These are phyloP conservation scores for Setomelanomma holmii DNA, from an alignment of 2,329 filamentous ascomycete species.

Conservation along the genomic window DNA sequence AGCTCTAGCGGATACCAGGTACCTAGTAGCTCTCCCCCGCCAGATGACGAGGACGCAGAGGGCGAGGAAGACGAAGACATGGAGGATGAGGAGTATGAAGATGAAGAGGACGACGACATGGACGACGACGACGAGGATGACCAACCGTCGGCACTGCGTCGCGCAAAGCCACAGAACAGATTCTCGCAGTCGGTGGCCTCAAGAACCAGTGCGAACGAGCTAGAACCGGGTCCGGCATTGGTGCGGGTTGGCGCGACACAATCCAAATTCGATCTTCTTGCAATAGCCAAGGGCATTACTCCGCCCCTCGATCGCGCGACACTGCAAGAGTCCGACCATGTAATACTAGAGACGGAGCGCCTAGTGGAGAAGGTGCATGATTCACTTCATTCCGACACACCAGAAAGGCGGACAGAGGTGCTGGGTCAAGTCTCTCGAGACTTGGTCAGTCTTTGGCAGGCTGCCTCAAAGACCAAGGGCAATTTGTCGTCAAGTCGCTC, in stretches of 20 bases:
- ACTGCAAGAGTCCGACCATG: constrained; percentile 71
- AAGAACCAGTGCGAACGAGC: constrained; percentile 44
- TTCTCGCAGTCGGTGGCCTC: constrained; percentile 45
- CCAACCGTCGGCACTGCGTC: constrained; percentile 49
- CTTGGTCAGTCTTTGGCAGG: constrained; percentile 57
- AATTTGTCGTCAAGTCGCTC: constrained; percentile 24
- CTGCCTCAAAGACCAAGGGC: constrained; percentile 48
- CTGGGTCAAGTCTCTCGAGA: constrained; percentile 39
- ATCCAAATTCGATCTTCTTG: constrained; percentile 69
- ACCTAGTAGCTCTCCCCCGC: constrained; percentile 46
- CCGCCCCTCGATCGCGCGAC: constrained; percentile 62
- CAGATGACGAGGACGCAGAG: constrained; percentile 36
- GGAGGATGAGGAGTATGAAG: constrained; percentile 33
- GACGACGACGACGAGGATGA: constrained; percentile 41
- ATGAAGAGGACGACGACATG: constrained; percentile 43
- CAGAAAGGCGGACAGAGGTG: constrained; percentile 36
- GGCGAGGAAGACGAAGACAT: constrained; percentile 47
- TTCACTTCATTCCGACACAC: constrained; percentile 40
- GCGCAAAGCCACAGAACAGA: constrained; percentile 26
- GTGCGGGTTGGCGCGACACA: constrained; percentile 43
- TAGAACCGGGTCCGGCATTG: constrained; percentile 26
- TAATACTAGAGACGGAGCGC: constrained; percentile 79
- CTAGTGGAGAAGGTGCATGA: constrained; percentile 59
- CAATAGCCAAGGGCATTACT: constrained; percentile 75
- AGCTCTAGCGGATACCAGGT: constrained; percentile 35